Conservation (phyloP, 2,329 filamentous ascomycete genomes). For the Neonectria magnoliae region DNA sequence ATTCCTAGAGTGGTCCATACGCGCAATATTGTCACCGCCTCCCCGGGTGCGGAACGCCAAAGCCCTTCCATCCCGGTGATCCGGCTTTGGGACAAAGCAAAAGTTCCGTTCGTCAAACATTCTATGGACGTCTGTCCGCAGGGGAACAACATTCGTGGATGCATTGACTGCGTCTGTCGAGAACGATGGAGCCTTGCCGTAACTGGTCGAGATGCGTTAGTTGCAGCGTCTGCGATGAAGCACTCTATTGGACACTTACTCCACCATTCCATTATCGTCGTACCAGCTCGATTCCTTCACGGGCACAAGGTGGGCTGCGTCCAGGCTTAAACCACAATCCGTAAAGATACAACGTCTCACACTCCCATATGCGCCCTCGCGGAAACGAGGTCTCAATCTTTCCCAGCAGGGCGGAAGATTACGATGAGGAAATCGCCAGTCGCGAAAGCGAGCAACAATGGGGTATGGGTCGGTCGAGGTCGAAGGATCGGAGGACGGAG, state of each 20-base stretch:
- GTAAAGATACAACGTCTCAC: too few relatives aligned
- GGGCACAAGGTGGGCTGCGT: conserved; percentile 8
- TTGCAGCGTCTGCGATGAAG: not conserved
- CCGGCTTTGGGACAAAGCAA: conserved; percentile 1
- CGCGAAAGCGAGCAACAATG: not conserved
- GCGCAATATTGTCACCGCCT: too few relatives aligned
- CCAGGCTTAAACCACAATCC: too few relatives aligned
- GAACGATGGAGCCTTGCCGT: conserved; percentile 1
- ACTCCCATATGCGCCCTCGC: not conserved
- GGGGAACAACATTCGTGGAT: not conserved
- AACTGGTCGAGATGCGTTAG: not conserved
- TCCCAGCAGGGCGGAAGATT: not conserved
- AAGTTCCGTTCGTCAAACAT: conserved; percentile 10
- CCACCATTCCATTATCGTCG: not conserved
- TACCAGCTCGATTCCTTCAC: conserved; percentile 3
- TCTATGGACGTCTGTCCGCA: not conserved
- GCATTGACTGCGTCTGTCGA: conserved; percentile 2
- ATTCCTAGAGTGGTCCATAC: too few relatives aligned
- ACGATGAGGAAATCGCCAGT: not conserved
- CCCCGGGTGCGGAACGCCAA: too few relatives aligned
- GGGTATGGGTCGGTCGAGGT: not conserved
- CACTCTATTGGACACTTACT: not conserved
- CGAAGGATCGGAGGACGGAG: not conserved
- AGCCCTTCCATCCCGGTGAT: too few relatives aligned
- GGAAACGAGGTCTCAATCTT: not conserved